phyloP scores from a whole-genome alignment of 352 stramenopile species.

The Pythium aphanidermatum region DNA sequence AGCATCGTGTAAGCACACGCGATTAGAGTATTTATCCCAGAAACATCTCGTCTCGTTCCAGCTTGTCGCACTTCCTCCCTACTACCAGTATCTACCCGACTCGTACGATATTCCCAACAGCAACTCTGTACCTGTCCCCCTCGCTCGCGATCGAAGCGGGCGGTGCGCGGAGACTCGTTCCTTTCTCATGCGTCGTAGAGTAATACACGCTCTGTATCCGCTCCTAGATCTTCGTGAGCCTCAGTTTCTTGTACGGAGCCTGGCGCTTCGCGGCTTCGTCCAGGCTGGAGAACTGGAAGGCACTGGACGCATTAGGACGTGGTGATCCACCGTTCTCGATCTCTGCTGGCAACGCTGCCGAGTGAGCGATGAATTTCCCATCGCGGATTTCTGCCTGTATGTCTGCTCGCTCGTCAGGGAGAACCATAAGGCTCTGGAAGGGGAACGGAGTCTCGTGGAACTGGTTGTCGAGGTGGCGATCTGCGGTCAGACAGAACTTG shows the following conservation, averaged over 20 bases:
- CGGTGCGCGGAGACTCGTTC: too few species aligned
- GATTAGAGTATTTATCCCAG: constrained; percentile 6
- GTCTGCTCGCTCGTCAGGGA: background rate
- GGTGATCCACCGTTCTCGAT: background rate
- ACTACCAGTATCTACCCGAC: too few species aligned
- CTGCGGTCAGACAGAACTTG: background rate
- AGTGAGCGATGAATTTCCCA: background rate
- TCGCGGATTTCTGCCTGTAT: constrained; percentile 1
- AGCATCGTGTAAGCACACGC: constrained; percentile 10
- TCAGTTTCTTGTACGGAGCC: background rate
- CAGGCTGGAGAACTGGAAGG: background rate
- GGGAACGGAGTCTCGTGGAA: background rate
- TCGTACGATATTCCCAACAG: too few species aligned
- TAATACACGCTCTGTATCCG: background rate
- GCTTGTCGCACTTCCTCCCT: too few species aligned
- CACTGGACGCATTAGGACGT: background rate
- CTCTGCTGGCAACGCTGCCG: background rate
- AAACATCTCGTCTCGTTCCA: too few species aligned
- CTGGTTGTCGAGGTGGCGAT: background rate
- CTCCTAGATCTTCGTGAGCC: background rate
- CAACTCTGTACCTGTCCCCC: background rate
- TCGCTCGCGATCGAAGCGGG: constrained; percentile 1
- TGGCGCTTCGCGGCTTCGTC: background rate
- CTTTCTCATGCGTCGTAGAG: too few species aligned
- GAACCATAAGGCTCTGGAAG: constrained; percentile 4